Percentiles rank a stretch among this genome's conserved stretches.
Evolutionary conservation across 305 asterid species (phyloP).

Genomic region (Solanum chacoense): DNA sequence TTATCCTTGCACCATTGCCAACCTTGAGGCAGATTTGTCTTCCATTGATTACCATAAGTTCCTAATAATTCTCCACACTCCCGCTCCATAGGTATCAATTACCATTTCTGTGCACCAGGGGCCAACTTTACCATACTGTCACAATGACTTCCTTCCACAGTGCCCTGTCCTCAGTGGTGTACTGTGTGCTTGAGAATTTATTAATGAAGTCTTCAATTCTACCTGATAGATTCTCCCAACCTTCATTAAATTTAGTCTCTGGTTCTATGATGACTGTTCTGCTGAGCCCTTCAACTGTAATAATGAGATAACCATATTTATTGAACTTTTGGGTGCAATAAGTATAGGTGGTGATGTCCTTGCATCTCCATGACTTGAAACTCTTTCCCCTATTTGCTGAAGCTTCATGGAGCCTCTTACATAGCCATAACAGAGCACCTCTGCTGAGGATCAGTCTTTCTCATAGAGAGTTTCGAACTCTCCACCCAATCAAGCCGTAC

Average conservation of each 20-base stretch:
- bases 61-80: neutral
- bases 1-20: neutral
- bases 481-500: neutral
- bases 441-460: neutral
- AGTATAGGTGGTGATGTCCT: neutral
- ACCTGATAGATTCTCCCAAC: neutral
- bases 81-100: neutral
- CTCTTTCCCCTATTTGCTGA: neutral
- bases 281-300: neutral
- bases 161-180: neutral
- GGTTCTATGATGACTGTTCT: neutral
- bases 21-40: neutral
- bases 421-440: neutral
- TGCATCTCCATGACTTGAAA: neutral
- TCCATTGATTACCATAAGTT: neutral
- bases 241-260: neutral
- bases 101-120: neutral
- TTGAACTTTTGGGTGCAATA: neutral
- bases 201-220: neutral
- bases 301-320: neutral
- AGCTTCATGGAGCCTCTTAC: neutral
- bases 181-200: neutral
- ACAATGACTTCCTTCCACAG: neutral
- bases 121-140: neutral
- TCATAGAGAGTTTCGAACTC: neutral